Conservation (phyloP, 352 stramenopile genomes). For the Globisporangium sylvaticum region DNA sequence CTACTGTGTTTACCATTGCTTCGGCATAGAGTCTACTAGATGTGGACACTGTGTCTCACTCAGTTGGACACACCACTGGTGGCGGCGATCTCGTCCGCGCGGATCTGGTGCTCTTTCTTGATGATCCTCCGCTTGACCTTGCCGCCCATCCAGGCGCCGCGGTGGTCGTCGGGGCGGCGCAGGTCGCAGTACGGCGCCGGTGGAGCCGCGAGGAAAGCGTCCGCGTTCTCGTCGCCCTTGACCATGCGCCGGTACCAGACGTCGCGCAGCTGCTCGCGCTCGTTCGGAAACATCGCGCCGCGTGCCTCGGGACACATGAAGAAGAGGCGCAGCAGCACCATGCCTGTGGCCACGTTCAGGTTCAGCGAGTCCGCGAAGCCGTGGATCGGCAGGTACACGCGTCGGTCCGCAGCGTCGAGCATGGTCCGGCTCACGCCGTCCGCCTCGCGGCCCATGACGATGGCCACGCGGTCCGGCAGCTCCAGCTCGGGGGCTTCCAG, state of each 20-base stretch:
- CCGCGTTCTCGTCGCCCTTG: slow-evolving; percentile 21
- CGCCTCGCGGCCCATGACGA: slow-evolving; percentile 87
- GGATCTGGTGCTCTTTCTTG: slow-evolving; percentile 21
- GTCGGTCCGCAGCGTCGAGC: slow-evolving; percentile 55
- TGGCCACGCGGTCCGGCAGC: slow-evolving; percentile 74
- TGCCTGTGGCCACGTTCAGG: slow-evolving; percentile 79
- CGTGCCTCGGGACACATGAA: slow-evolving; percentile 28
- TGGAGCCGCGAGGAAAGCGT: slow-evolving; percentile 18
- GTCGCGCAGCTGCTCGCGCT: slow-evolving; percentile 26
- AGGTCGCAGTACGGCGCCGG: slow-evolving; percentile 24
- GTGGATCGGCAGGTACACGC: slow-evolving; percentile 83
- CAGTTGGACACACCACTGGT: background rate
- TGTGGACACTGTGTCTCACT: background rate
- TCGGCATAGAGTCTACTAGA: background rate
- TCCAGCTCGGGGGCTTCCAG: slow-evolving; percentile 18
- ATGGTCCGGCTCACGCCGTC: slow-evolving; percentile 75
- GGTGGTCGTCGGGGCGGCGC: slow-evolving; percentile 30
- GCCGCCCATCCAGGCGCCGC: slow-evolving; percentile 32
- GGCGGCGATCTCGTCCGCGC: background rate
- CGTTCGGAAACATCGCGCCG: slow-evolving; percentile 22
- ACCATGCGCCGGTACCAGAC: slow-evolving; percentile 32
- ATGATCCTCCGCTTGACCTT: slow-evolving; percentile 23
- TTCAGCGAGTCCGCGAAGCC: slow-evolving; percentile 88
- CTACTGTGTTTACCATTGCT: background rate
- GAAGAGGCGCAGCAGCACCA: slow-evolving; percentile 72